Evolutionary conservation across 2,329 filamentous ascomycete species (phyloP), one percentile per base, ranked within the genome.

Genomic region (Alternaria novae-zelandiae): DNA sequence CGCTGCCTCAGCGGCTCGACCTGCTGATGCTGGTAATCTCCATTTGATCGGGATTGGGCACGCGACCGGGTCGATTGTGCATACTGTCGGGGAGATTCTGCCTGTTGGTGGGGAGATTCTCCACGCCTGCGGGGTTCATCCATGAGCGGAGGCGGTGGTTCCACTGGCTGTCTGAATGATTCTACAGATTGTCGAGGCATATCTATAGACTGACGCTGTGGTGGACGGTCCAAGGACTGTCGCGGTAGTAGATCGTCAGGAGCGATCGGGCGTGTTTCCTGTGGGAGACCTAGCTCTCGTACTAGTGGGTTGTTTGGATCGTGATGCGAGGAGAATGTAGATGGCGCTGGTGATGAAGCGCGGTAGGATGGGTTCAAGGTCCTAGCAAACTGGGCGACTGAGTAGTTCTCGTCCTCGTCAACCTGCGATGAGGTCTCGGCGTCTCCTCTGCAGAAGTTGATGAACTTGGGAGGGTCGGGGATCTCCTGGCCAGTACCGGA

Each of bases 401-500:
- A 97, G 77, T 97, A 99, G 71, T 87, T 89, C 5, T 94, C 93
- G 67, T 97, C 94, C 21, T 97, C 94, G 0, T 92, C 95, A 11
- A 87, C 85, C 66, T 96, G 93, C 2, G 95, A 97, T 70, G 89
- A 89, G 41, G 88, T 89, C 71, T 99, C 96, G 58, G 86, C 86
- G 78, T 97, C 94, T 15, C 95, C 96, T 11, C 96, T 91, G 79
- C 93, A 96, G 80, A 98, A 99, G 83, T 99, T 97, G 88, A 99
- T 97, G 80, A 97, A 99, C 80, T 94, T 97, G 46, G 96, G 96
- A 23, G 96, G 89, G 79, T 97, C 96, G 2, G 96, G 96, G 50
- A 99, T 99, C 79, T 99, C 96, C 80, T 98, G 95, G 6, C 96
- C 94, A 3, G 96, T 99, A 21, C 95, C 95, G 68, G 83, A 88